Evolutionary conservation across 441 rosid genomes (phyloP).

Genomic region (Breynia disticha): DNA sequence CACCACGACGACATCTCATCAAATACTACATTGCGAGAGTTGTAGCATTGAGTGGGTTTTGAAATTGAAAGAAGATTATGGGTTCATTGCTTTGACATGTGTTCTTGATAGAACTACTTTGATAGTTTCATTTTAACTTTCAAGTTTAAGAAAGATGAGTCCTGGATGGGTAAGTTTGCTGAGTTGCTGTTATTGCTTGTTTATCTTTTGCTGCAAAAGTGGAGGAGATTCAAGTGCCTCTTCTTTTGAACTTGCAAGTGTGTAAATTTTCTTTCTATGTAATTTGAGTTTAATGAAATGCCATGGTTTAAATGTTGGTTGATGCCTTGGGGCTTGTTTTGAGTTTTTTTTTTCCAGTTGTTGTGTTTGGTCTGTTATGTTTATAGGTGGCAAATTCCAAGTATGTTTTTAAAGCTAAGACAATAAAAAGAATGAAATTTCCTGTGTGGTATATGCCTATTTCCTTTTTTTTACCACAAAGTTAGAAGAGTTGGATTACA

Average conservation of each 20-base stretch:
- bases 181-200: slow-evolving; percentile 66
- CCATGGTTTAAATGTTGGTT: slow-evolving; percentile 13
- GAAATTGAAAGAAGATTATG: slow-evolving; percentile 32
- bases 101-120: slow-evolving; percentile 53
- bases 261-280: slow-evolving; percentile 7
- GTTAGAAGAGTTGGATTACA: slow-evolving; percentile 54
- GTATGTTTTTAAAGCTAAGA: slow-evolving; percentile 55
- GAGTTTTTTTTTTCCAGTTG: slow-evolving; percentile 4
- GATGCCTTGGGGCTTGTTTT: slow-evolving; percentile 1
- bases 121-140: slow-evolving; percentile 50
- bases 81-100: slow-evolving; percentile 44
- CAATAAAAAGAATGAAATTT: slow-evolving; percentile 65
- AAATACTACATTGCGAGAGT: too few species aligned
- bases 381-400: slow-evolving; percentile 48
- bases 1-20: too few species aligned
- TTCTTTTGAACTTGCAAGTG: slow-evolving; percentile 58
- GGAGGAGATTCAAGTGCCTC: slow-evolving; percentile 63
- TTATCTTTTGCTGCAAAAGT: slow-evolving; percentile 66
- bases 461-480: slow-evolving; percentile 52
- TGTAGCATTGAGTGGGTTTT: slow-evolving; percentile 60
- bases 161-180: slow-evolving; percentile 68
- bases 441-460: slow-evolving; percentile 52
- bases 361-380: not conserved
- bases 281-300: slow-evolving; percentile 27
- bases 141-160: slow-evolving; percentile 34